Evolutionary conservation across 192 early-diverging fungal species (phyloP), one percentile per base, ranked within the genome.

Genomic region (Coemansia sp.): DNA sequence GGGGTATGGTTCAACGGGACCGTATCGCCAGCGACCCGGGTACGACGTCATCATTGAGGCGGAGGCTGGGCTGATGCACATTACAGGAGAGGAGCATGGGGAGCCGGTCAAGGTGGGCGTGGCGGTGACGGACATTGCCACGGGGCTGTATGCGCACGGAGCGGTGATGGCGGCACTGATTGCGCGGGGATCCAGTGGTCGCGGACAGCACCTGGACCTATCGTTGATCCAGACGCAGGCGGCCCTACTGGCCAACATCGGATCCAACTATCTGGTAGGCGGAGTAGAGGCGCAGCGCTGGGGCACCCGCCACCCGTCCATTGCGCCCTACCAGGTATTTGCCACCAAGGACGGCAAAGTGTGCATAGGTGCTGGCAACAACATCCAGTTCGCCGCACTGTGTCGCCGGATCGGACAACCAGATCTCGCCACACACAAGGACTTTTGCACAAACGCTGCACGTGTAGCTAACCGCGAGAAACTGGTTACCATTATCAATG

Each of bases 21-120:
- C 95, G 14, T 95, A 89, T 63, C 76, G 87, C 6, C 58, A 82
- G n/a, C 57, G 84, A 50, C 84, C 94, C 6, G 95, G 95, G 6
- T 96, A 98, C 66, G 95, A 96, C 84, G 92, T 92, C 34, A 90
- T 92, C 64, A 85, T 90, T 36, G 89, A 93, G 74, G 91, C 87
- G 7, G 92, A 96, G 67, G 94, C 91, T 19, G 96, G 96, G 19
- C 57, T 98, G 28, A 98, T 98, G 94, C 87, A 95, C 68, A 98
- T 98, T 36, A 98, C 96, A 5, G 96, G 94, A 15, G 94, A 95
- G 62, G 82, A 83, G 23, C 71, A 85, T 64, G 89, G 94, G 0
- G 45, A 79, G 41, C 94, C 94, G 0, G 96, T 96, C 47, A 98
- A 98, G 68, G 91, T 96, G 1, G 96, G 96, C 37, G 96, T 98